These are phyloP conservation scores for Polygonum aviculare DNA, from an alignment of 148 eudicot species.

Conservation along the genomic window DNA sequence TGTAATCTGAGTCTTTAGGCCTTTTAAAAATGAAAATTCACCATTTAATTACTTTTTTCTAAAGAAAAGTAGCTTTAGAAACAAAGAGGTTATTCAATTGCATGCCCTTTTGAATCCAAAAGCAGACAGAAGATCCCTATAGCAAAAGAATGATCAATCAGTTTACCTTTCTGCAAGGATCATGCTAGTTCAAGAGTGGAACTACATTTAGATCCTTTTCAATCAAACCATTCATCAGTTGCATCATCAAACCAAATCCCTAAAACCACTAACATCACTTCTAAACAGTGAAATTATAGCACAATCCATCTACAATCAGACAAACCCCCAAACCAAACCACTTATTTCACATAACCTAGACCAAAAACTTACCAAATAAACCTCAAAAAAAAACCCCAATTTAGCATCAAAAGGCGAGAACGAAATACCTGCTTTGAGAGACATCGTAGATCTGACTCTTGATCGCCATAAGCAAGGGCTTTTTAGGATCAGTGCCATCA, in stretches of 20 bases:
- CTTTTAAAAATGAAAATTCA: too few relatives aligned
- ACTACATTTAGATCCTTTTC: not conserved
- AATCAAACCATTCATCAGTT: not conserved
- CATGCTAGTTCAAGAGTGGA: not conserved
- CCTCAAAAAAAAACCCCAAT: not conserved
- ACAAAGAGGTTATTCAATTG: too few relatives aligned
- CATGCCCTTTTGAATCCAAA: not conserved
- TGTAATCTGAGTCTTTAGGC: not conserved
- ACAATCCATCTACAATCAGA: not conserved
- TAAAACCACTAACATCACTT: not conserved
- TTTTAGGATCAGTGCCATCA: conserved; percentile 68
- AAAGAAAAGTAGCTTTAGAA: too few relatives aligned
- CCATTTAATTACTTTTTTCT: too few relatives aligned
- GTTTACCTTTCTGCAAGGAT: not conserved
- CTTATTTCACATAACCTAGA: not conserved
- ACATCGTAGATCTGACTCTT: conserved; percentile 99
- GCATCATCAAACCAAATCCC: not conserved
- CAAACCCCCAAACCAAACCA: not conserved
- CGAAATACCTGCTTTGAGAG: conserved; percentile 73
- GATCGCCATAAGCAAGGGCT: conserved; percentile 92
- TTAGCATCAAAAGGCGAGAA: not conserved
- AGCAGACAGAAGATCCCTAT: not conserved
- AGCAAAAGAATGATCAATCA: not conserved
- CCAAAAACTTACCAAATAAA: not conserved
- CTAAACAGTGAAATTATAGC: not conserved